Evolutionary conservation across 2,329 filamentous ascomycete genomes (phyloP), one percentile per base, ranked within the genome.

Genomic region (Colletotrichum limetticola): DNA sequence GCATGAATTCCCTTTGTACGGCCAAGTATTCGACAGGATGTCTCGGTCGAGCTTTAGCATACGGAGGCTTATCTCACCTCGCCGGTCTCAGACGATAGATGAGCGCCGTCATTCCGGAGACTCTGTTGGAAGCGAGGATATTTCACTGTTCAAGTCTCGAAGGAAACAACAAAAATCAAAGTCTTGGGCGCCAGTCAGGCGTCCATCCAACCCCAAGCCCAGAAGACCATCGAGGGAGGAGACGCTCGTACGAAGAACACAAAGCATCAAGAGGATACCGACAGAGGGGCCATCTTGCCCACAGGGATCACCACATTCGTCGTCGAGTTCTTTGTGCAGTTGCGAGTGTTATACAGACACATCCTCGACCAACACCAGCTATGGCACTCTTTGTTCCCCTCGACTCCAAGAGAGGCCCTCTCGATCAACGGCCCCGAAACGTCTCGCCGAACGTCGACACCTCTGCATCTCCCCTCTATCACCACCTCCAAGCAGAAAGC

Each of bases 301-400:
- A n/a, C 80, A 76, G 65, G 80, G 80, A 62, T 82, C 80, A 14
- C 80, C 82, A 57, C 79, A 82, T 71, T 85, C 85, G 22, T 84
- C 86, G 28, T 81, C 81, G 58, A 85, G 82, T 75, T 88, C 86
- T 78, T 84, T 87, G 77, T 85, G 83, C 76, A 85, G 82, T 74
- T 84, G 79, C 68, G 83, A 86, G 53, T 80, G 79, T 75, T 79
- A 82, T 76, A 78, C 70, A 77, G 78, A 70, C 78, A 75, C 65
- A 66, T 57, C 62, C 28, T 58, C 58, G 49, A 67, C 66, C 75
- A 76, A 75, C 78, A 76, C 75, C 79, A 78, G 58, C 79, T 79
- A 16, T 65, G 70, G 53, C 24, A 77, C 78, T 72, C 81, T 82
- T 81, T 83, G 82, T 82, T 49, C 79, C 79, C 32, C 75, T 75